Base-by-base conservation (phyloP, 2,329 filamentous ascomycete genomes). In the Penicillium sp. region DNA sequence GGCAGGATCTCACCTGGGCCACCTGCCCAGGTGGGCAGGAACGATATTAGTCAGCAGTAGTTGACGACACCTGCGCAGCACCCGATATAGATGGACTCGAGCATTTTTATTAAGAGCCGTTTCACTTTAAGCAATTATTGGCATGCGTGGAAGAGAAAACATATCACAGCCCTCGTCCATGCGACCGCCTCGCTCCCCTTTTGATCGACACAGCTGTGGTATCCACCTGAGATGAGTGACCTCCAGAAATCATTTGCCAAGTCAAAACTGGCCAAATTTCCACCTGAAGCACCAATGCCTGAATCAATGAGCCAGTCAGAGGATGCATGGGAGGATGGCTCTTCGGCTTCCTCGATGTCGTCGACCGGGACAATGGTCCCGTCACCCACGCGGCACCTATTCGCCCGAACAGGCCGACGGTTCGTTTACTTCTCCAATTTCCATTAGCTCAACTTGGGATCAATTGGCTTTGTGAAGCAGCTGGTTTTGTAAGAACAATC, bases 361-460 rank as follows among this genome's bases (percentile, higher is more conserved):
- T 96, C 90, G 1, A 88, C 89, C 3, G 89, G 90, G 24, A 97
- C 91, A n/a, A 79, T 97, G 53, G 84, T 88, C 55, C 88, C 90
- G 1, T 87, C 86, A 4, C 80, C 81, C 6, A 84, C 80, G 57
- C 81, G 84, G 59, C 84, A 83, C 54, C 73, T 89, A 35, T 88
- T 89, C 71, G 84, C 84, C 51, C 78, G 84, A 57, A 81, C 83
- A 41, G 77, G 53, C 44, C 52, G 79, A 70, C 78, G 82, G 84
- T 87, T 74, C 63, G 72, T 72, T 34, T 43, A 37, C 29, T 38
- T 41, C 39, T 13, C 39, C 28, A 41, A 48, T 33, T 8, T 17
- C 19, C 10, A 37, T 8, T 3, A 22, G 22, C 6, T 19, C 13
- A n/a, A n/a, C 2, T 38, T 21, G 24, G n/a, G n/a, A 21, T 22